Evolutionary conservation across 352 stramenopile genomes (phyloP).

Genomic region (Phytophthora niederhauseri): DNA sequence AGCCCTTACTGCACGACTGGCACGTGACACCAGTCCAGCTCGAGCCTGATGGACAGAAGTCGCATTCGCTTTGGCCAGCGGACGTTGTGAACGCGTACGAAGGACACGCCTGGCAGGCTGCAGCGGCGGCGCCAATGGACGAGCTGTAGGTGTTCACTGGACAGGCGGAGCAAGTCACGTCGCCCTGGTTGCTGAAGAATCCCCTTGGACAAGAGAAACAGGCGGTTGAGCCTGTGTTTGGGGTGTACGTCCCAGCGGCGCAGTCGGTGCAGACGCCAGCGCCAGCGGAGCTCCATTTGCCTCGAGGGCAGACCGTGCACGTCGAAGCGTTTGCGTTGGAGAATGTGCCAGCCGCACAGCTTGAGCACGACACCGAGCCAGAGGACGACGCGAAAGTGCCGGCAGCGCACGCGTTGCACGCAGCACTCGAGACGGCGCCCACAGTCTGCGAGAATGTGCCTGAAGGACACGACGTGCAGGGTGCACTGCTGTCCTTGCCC

Average conservation of each 20-base stretch:
- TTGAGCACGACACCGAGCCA: slow-evolving; percentile 31
- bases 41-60: slow-evolving; percentile 37
- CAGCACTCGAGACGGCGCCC: slow-evolving; percentile 35
- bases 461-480: slow-evolving; percentile 55
- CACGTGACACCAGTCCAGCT: slow-evolving; percentile 33
- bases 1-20: slow-evolving; percentile 43
- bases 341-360: slow-evolving; percentile 42
- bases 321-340: slow-evolving; percentile 45
- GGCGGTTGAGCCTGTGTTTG: slow-evolving; percentile 37
- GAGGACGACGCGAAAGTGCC: slow-evolving; percentile 25
- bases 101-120: slow-evolving; percentile 43
- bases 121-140: slow-evolving; percentile 22
- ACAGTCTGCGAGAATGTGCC: slow-evolving; percentile 52
- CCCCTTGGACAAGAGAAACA: slow-evolving; percentile 65
- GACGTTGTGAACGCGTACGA: slow-evolving; percentile 42
- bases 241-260: slow-evolving; percentile 50
- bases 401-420: slow-evolving; percentile 40
- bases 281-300: slow-evolving; percentile 48
- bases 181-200: slow-evolving; percentile 58
- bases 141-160: slow-evolving; percentile 56
- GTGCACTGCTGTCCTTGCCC: slow-evolving; percentile 38
- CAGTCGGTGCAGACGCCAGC: slow-evolving; percentile 48
- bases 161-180: slow-evolving; percentile 44
- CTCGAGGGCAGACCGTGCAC: slow-evolving; percentile 48
- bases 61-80: slow-evolving; percentile 39